Evolutionary conservation across 2,329 filamentous ascomycete species (phyloP).

Genomic region (Claviceps sp.): DNA sequence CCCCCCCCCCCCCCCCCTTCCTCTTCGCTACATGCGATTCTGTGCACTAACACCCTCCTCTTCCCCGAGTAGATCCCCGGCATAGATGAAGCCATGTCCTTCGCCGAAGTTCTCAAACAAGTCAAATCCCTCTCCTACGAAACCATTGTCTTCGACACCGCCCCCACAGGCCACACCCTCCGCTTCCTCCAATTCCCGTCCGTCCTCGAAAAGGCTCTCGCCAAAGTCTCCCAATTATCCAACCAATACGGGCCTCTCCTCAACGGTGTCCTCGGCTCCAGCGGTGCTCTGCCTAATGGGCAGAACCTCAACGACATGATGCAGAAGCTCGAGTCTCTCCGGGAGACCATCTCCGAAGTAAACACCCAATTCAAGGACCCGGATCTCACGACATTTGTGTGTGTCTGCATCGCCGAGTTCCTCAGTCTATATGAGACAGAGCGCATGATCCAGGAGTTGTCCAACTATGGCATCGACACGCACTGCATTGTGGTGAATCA

Average conservation of each 20-base stretch:
- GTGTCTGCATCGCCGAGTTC: constrained; percentile 97
- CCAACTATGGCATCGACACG: constrained; percentile 86
- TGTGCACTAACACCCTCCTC: not conserved
- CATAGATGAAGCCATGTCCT: constrained; percentile 99
- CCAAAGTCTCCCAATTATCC: constrained; percentile 88
- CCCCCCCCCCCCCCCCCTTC: not conserved
- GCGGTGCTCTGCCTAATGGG: constrained; percentile 68
- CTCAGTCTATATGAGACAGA: constrained; percentile 95
- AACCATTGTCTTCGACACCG: constrained; percentile 97
- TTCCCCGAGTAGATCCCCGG: constrained; percentile 61
- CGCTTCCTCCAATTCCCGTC: constrained; percentile 98
- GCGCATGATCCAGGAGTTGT: constrained; percentile 97
- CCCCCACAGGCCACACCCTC: constrained; percentile 92
- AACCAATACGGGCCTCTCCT: constrained; percentile 92
- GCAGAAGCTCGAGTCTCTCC: constrained; percentile 84
- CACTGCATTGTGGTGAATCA: constrained; percentile 98
- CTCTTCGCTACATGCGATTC: not conserved
- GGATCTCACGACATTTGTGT: constrained; percentile 90
- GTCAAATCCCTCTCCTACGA: constrained; percentile 98
- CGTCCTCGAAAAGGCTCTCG: constrained; percentile 95
- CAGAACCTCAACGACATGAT: constrained; percentile 86
- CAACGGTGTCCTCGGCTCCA: constrained; percentile 78
- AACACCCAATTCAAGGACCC: constrained; percentile 98
- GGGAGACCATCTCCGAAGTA: constrained; percentile 87
- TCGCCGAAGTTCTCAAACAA: constrained; percentile 97